phyloP scores from a whole-genome alignment of 1,139 yeast species.

The Diutina rugosa region DNA sequence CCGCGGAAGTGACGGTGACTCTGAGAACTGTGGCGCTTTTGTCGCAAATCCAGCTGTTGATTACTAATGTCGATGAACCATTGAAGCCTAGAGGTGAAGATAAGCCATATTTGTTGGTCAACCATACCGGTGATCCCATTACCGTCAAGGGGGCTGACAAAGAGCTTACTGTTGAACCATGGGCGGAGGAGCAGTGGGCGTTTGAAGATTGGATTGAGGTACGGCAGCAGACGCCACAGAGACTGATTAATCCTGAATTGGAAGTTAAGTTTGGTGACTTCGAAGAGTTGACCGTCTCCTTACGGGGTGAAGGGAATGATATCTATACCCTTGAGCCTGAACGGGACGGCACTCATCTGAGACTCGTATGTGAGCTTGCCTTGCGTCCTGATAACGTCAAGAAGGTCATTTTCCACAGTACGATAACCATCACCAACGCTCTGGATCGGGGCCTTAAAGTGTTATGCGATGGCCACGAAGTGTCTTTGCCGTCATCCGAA shows the following conservation, averaged over 20 bases:
- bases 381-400: conserved; percentile 72
- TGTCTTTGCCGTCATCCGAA: conserved; percentile 37
- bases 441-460: conserved; percentile 44
- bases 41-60: conserved; percentile 50
- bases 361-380: conserved; percentile 59
- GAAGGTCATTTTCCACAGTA: conserved; percentile 60
- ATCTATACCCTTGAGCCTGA: conserved; percentile 58
- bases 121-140: conserved; percentile 75
- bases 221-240: conserved; percentile 34
- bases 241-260: conserved; percentile 35
- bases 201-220: conserved; percentile 89
- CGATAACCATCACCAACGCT: conserved; percentile 57
- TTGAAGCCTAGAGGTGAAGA: conserved; percentile 63
- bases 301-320: conserved; percentile 78
- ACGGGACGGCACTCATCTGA: conserved; percentile 48
- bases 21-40: conserved; percentile 70
- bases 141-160: conserved; percentile 28
- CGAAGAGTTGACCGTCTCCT: conserved; percentile 44
- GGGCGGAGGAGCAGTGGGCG: conserved; percentile 63
- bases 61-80: conserved; percentile 35
- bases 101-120: conserved; percentile 68
- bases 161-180: conserved; percentile 24
- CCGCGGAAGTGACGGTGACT: conserved; percentile 73
- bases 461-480: conserved; percentile 9
- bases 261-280: conserved; percentile 52